phyloP scores from a whole-genome alignment of 2,329 filamentous ascomycete species.

The Teratosphaeria zuluensis region DNA sequence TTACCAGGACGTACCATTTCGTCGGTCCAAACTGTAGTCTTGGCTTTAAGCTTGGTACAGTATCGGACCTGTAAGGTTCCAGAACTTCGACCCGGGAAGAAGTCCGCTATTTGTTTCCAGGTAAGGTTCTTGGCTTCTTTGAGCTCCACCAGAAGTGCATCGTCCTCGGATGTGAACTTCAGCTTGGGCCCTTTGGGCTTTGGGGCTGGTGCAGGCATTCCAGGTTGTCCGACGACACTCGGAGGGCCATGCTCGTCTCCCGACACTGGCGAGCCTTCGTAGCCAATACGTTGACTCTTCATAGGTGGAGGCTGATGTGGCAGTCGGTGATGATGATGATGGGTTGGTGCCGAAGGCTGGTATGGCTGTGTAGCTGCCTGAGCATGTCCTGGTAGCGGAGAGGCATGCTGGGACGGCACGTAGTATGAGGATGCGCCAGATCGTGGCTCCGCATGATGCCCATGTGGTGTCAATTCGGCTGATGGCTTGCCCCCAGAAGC shows the following conservation, averaged over 20 bases:
- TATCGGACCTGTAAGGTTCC: conserved; percentile 89
- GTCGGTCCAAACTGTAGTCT: conserved; percentile 86
- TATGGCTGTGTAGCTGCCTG: conserved; percentile 12
- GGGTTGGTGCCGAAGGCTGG: conserved; percentile 34
- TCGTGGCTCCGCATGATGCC: conserved; percentile 16
- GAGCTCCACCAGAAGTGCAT: conserved; percentile 74
- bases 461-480: conserved; percentile 29
- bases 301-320: conserved; percentile 62
- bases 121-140: conserved; percentile 93
- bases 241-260: conserved; percentile 48
- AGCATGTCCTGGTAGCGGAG: conserved; percentile 13
- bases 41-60: conserved; percentile 89
- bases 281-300: conserved; percentile 54
- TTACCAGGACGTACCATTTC: conserved; percentile 56
- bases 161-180: conserved; percentile 89
- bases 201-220: conserved; percentile 76
- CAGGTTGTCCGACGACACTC: conserved; percentile 76
- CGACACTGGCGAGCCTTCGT: conserved; percentile 37
- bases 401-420: conserved; percentile 13
- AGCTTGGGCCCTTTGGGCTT: conserved; percentile 78
- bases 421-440: conserved; percentile 12
- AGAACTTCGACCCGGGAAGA: conserved; percentile 83
- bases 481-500: conserved; percentile 19
- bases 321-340: conserved; percentile 76
- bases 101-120: conserved; percentile 96